phyloP scores from a whole-genome alignment of 192 early-diverging fungal species.

The Mortierella hygrophila region DNA sequence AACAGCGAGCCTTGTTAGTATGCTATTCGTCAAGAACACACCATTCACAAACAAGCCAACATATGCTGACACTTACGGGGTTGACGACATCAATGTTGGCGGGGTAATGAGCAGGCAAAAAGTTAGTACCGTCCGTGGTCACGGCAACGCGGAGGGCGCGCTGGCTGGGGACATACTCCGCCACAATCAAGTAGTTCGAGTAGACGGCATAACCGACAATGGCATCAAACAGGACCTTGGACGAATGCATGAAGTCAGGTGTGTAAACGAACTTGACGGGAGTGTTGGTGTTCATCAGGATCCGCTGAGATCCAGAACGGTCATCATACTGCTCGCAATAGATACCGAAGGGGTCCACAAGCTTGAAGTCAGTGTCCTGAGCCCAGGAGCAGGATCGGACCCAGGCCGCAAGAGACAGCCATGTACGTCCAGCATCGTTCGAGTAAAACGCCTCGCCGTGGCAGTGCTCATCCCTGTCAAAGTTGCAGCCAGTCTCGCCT shows the following conservation, averaged over 20 bases:
- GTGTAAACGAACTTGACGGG: conserved; percentile 77
- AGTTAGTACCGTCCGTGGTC: conserved; percentile 78
- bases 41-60: background rate
- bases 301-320: conserved; percentile 68
- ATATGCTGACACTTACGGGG: conserved; percentile 31
- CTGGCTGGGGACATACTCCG: conserved; percentile 62
- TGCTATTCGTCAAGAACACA: too few species aligned
- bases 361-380: conserved; percentile 66
- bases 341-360: conserved; percentile 67
- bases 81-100: conserved; percentile 70
- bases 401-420: conserved; percentile 77
- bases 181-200: conserved; percentile 84
- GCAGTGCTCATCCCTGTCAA: conserved; percentile 65
- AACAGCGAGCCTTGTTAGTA: background rate
- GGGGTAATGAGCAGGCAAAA: conserved; percentile 84
- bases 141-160: conserved; percentile 69
- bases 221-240: conserved; percentile 69
- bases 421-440: conserved; percentile 75
- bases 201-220: conserved; percentile 87
- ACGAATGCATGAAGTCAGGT: conserved; percentile 65
- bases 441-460: conserved; percentile 81
- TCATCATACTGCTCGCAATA: conserved; percentile 82
- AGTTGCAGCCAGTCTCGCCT: conserved; percentile 68
- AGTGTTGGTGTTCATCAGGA: conserved; percentile 57
- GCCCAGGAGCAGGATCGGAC: conserved; percentile 81